These are phyloP conservation scores for Tetracentron sinense DNA, from an alignment of 164 flowering plant species.

Conservation along the genomic window DNA sequence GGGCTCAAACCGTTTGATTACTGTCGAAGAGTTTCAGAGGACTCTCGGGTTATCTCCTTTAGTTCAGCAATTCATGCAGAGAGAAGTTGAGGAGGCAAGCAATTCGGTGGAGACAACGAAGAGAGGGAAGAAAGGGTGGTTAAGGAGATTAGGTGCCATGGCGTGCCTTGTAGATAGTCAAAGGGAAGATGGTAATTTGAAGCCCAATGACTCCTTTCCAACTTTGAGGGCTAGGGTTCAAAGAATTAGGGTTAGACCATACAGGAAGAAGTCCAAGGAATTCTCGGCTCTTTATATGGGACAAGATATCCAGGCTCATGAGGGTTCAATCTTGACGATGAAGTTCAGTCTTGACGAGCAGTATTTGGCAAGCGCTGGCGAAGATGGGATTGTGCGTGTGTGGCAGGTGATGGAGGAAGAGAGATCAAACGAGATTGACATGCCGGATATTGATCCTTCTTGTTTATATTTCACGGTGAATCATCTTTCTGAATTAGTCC, in stretches of 20 bases:
- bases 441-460: constrained; percentile 63
- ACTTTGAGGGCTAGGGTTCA: constrained; percentile 24
- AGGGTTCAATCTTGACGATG: constrained; percentile 78
- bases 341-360: constrained; percentile 91
- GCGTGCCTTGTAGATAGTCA: constrained; percentile 39
- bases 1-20: constrained; percentile 33
- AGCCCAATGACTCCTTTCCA: constrained; percentile 13
- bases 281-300: constrained; percentile 71
- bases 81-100: constrained; percentile 24
- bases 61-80: constrained; percentile 32
- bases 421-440: constrained; percentile 46
- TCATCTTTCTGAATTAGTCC: constrained; percentile 61
- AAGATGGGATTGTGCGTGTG: constrained; percentile 71
- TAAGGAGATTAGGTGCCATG: constrained; percentile 48
- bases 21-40: constrained; percentile 42
- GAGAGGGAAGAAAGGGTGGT: constrained; percentile 51
- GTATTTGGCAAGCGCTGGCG: constrained; percentile 86
- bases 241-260: constrained; percentile 61
- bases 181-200: constrained; percentile 22
- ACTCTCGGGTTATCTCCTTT: constrained; percentile 35
- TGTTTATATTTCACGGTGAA: constrained; percentile 70
- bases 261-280: constrained; percentile 57
- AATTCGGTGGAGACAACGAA: constrained; percentile 14
- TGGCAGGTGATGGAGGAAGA: constrained; percentile 82
- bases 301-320: constrained; percentile 81